These are phyloP conservation scores for Oryza rufipogon DNA, from an alignment of 176 grass and related monocot species.

Conservation along the genomic window DNA sequence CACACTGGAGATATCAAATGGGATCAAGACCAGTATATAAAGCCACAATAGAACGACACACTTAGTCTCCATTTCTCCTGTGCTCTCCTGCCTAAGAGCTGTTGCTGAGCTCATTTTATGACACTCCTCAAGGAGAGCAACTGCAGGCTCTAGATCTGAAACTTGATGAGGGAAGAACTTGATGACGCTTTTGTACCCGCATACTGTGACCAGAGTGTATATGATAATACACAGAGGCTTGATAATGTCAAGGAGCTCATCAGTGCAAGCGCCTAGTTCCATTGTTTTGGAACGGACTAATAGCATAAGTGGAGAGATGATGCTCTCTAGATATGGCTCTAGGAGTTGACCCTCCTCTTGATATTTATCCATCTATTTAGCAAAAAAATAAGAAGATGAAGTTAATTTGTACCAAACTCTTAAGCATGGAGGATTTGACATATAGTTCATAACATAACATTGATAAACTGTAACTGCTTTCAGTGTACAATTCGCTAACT, in stretches of 20 bases:
- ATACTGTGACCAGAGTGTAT: conserved; percentile 85
- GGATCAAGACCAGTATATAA: conserved; percentile 96
- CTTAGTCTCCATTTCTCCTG: conserved; percentile 97
- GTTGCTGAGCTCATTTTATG: conserved; percentile 57
- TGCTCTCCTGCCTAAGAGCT: conserved; percentile 84
- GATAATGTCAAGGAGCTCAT: conserved; percentile 68
- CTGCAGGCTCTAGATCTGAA: conserved; percentile 88
- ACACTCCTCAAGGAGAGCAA: conserved; percentile 80
- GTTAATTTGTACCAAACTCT: conserved; percentile 14
- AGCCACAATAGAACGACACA: conserved; percentile 96
- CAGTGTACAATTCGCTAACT: background rate
- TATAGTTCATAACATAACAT: conserved; percentile 9
- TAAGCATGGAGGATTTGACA: conserved; percentile 29
- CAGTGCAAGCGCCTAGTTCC: conserved; percentile 45
- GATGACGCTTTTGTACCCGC: conserved; percentile 86
- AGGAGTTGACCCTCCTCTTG: conserved; percentile 96
- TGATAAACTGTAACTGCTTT: conserved; percentile 10
- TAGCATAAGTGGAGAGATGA: conserved; percentile 76
- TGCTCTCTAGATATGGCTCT: conserved; percentile 85
- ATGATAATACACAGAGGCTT: conserved; percentile 95
- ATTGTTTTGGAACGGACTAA: conserved; percentile 72
- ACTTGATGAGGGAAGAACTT: conserved; percentile 98
- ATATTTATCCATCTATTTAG: conserved; percentile 91
- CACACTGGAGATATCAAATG: conserved; percentile 95
- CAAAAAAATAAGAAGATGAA: conserved; percentile 2